phyloP scores from a whole-genome alignment of 768 basidiomycete genomes.

The Steccherinum ochraceum region DNA sequence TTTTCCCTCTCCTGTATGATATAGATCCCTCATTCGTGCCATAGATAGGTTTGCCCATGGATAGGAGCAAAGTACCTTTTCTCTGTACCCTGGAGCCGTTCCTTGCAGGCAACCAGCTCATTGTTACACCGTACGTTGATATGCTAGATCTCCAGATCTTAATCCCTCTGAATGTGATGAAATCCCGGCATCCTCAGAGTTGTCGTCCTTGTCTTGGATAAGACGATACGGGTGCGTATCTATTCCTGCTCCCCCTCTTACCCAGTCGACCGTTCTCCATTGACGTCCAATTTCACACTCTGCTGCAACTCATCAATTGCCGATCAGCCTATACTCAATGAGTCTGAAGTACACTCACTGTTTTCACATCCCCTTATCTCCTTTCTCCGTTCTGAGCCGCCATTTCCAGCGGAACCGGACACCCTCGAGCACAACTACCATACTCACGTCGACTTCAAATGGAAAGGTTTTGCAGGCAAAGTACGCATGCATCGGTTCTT shows the following conservation, averaged over 20 bases:
- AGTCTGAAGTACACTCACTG: slow-evolving; percentile 68
- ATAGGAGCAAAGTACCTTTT: slow-evolving; percentile 62
- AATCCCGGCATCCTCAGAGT: slow-evolving; percentile 47
- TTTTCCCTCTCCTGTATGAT: slow-evolving; percentile 3
- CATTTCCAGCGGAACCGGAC: slow-evolving; percentile 50
- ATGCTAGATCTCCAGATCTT: neutral
- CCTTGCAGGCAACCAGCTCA: slow-evolving; percentile 58
- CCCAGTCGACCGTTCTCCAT: no score
- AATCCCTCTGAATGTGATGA: neutral
- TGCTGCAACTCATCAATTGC: neutral
- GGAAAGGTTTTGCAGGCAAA: slow-evolving; percentile 26
- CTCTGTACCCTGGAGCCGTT: slow-evolving; percentile 79
- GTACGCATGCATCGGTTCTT: slow-evolving; percentile 73
- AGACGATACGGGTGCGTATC: slow-evolving; percentile 53
- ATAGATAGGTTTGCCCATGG: slow-evolving; percentile 79
- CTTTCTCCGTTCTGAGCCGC: slow-evolving; percentile 58
- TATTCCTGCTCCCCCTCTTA: neutral
- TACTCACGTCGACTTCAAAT: slow-evolving; percentile 49
- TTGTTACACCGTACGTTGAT: slow-evolving; percentile 73
- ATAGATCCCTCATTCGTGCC: neutral
- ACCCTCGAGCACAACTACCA: slow-evolving; percentile 58
- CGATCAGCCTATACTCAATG: slow-evolving; percentile 69
- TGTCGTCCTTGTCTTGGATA: slow-evolving; percentile 79
- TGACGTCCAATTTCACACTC: neutral
- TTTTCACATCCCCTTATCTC: slow-evolving; percentile 82